phyloP scores from a whole-genome alignment of 176 grass and related monocot genomes.

The Alloteropsis semialata region DNA sequence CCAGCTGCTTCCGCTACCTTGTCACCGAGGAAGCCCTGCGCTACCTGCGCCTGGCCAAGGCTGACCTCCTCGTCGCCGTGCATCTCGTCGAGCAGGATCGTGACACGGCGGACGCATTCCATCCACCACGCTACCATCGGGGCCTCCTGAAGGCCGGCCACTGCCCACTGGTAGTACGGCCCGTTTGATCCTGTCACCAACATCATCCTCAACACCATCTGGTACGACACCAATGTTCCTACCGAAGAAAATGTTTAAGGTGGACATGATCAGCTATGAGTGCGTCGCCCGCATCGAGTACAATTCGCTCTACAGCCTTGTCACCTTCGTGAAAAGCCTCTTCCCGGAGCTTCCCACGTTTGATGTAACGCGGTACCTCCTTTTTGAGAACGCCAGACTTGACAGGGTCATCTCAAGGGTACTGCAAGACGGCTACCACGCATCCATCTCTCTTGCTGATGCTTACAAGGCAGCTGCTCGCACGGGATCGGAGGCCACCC shows the following conservation, averaged over 20 bases:
- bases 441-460: background rate
- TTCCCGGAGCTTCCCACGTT: background rate
- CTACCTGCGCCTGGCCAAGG: no score
- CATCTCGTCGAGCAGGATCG: no score
- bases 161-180: no score
- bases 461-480: background rate
- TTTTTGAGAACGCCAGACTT: background rate
- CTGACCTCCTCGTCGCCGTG: no score
- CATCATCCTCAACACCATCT: no score
- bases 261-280: background rate
- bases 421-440: background rate
- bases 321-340: background rate
- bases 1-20: no score
- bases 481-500: background rate
- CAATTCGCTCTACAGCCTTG: background rate
- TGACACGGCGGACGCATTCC: no score
- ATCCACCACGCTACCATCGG: background rate
- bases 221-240: background rate
- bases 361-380: background rate
- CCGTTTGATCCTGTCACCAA: background rate
- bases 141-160: slow-evolving; percentile 4
- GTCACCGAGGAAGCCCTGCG: no score
- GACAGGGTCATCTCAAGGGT: background rate
- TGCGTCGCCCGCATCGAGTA: background rate
- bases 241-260: background rate